A percentile compares a stretch with the other conserved stretches of the same genome.
Evolutionary conservation across 805 yeast genomes (phyloP).

Genomic region (Lipomyces sp.): DNA sequence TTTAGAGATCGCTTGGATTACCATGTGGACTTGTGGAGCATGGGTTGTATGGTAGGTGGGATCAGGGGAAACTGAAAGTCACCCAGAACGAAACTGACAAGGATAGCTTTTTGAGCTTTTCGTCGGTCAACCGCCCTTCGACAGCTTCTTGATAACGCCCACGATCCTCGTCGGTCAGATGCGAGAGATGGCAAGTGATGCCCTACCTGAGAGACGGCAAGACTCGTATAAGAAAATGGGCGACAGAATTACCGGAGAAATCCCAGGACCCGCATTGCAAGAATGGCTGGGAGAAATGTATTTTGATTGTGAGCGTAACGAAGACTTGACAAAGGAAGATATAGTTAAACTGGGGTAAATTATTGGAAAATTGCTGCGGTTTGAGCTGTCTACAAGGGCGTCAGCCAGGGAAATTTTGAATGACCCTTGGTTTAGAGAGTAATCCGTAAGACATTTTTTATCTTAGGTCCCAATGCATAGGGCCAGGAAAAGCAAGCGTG

Average conservation of each 20-base stretch:
- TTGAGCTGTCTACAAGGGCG: not conserved
- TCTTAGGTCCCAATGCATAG: not conserved
- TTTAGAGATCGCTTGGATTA: slow-evolving; percentile 1
- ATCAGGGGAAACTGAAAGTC: not conserved
- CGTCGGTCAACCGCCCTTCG: not conserved
- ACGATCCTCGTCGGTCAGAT: not conserved
- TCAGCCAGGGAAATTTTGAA: not conserved
- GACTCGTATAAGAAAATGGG: too few relatives aligned
- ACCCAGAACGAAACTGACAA: not conserved
- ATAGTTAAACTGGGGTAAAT: not conserved
- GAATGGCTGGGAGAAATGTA: not conserved
- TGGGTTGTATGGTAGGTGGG: not conserved
- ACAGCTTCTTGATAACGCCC: slow-evolving; percentile 1
- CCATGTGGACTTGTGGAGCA: slow-evolving; percentile 3
- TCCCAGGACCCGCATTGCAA: not conserved
- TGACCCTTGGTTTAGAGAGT: not conserved
- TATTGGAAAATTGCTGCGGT: not conserved
- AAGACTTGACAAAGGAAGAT: not conserved
- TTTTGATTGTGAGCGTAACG: not conserved
- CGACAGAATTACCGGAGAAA: not conserved
- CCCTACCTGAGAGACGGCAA: not conserved
- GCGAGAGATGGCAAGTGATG: not conserved
- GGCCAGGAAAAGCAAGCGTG: not conserved
- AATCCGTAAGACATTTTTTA: not conserved
- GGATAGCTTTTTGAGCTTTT: not conserved